Evolutionary conservation across 192 early-diverging fungal species (phyloP).

Genomic region (Helicostylum pulchrum): DNA sequence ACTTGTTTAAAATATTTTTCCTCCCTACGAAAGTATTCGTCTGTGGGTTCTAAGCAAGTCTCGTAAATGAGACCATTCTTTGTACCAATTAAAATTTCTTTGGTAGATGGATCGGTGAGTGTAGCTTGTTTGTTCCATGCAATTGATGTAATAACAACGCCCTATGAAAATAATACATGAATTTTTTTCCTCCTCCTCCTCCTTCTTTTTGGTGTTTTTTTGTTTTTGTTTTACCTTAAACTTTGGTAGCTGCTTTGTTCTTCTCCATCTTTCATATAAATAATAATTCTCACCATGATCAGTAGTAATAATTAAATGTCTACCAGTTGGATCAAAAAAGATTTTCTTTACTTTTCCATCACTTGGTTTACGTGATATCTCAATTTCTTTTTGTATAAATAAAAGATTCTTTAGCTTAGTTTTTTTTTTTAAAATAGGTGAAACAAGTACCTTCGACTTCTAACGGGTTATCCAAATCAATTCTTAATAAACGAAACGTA

Average conservation of each 20-base stretch:
- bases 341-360: conserved; percentile 64
- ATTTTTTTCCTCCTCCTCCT: too few species aligned
- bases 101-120: conserved; percentile 60
- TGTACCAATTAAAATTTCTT: conserved; percentile 80
- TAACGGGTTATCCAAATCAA: conserved; percentile 83
- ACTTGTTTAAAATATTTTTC: conserved; percentile 75
- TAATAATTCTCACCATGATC: conserved; percentile 92
- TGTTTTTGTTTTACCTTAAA: conserved; percentile 78
- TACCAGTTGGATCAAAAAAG: conserved; percentile 86
- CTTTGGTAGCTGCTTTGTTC: conserved; percentile 72
- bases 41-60: conserved; percentile 81
- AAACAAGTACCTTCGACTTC: conserved; percentile 62
- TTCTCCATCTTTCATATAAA: conserved; percentile 80
- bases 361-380: conserved; percentile 56
- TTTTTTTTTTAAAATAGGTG: background rate
- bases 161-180: conserved; percentile 38
- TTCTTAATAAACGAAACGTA: conserved; percentile 71
- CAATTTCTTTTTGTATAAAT: conserved; percentile 55
- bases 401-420: background rate
- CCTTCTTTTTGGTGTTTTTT: background rate
- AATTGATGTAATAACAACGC: conserved; percentile 79
- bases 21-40: conserved; percentile 82
- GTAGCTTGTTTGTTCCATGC: conserved; percentile 78
- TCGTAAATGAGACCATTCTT: conserved; percentile 88
- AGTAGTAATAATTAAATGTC: conserved; percentile 86